These are phyloP conservation scores for Paraphoma chrysanthemicola DNA, from an alignment of 2,329 filamentous ascomycete genomes.

Conservation along the genomic window DNA sequence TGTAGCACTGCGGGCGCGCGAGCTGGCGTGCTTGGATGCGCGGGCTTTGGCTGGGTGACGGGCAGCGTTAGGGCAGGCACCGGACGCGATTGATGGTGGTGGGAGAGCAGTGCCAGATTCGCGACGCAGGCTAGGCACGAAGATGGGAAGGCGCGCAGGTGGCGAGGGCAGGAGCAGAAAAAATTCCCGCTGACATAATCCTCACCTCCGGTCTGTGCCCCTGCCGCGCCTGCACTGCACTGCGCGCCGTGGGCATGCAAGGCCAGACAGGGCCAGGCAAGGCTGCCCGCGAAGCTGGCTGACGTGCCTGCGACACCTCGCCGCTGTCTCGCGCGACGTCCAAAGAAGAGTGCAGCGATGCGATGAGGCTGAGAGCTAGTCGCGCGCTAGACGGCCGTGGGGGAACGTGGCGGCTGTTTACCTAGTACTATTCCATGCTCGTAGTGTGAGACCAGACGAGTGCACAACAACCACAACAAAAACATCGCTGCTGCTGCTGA, in stretches of 20 bases:
- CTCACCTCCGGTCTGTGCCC: neutral
- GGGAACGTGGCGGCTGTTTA: constrained; percentile 17
- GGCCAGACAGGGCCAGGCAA: neutral
- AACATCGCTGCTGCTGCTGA: neutral
- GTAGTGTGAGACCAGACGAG: constrained; percentile 19
- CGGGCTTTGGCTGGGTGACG: constrained; percentile 27
- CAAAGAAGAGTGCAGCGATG: constrained; percentile 32
- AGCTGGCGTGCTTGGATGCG: constrained; percentile 26
- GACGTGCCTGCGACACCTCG: constrained; percentile 14
- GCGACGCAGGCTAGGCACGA: constrained; percentile 47
- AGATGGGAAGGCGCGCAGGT: constrained; percentile 45
- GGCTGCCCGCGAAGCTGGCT: no score
- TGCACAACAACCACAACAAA: neutral
- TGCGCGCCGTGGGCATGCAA: neutral
- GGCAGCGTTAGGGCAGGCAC: constrained; percentile 37
- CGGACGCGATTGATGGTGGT: constrained; percentile 14
- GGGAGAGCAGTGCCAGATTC: constrained; percentile 39
- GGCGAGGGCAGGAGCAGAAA: constrained; percentile 24
- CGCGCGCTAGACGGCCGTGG: constrained; percentile 27
- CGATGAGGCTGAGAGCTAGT: constrained; percentile 40
- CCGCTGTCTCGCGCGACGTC: constrained; percentile 23
- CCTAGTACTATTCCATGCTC: constrained; percentile 27
- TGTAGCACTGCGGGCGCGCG: constrained; percentile 35
- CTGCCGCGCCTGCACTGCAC: neutral
- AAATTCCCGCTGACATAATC: neutral